phyloP scores from a whole-genome alignment of 345 rosid species.

The Salix exigua region DNA sequence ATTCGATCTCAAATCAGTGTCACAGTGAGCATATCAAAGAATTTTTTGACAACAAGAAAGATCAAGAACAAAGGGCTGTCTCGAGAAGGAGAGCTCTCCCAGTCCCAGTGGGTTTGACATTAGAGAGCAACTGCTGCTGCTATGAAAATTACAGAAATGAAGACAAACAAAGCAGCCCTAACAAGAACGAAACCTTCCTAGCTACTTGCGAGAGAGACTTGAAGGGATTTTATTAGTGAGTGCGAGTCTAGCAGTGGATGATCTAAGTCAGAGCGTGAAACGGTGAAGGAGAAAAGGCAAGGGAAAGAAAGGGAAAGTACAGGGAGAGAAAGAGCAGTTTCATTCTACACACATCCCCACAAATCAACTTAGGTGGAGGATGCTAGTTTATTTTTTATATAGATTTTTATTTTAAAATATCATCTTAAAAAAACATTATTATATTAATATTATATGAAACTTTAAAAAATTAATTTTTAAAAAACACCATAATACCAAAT shows the following conservation, averaged over 20 bases:
- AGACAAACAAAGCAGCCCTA: slow-evolving; percentile 29
- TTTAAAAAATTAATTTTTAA: no score
- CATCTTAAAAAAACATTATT: no score
- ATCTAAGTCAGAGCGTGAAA: slow-evolving; percentile 42
- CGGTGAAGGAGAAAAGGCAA: slow-evolving; percentile 25
- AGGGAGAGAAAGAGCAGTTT: slow-evolving; percentile 27
- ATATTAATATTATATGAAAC: no score
- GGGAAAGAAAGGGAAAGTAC: slow-evolving; percentile 24
- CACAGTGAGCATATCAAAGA: background rate
- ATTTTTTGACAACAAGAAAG: background rate
- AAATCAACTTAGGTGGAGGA: slow-evolving; percentile 26
- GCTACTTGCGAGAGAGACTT: background rate
- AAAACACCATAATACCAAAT: no score
- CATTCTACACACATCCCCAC: slow-evolving; percentile 67
- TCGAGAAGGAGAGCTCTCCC: slow-evolving; percentile 38
- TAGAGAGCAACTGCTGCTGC: slow-evolving; percentile 10
- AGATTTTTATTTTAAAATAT: no score
- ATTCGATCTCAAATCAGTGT: slow-evolving; percentile 13
- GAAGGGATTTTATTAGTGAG: slow-evolving; percentile 16
- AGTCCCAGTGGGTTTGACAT: slow-evolving; percentile 22
- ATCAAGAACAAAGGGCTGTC: slow-evolving; percentile 30
- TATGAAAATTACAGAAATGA: slow-evolving; percentile 15
- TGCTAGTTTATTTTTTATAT: no score
- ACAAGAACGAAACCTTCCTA: slow-evolving; percentile 13
- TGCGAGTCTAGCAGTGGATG: slow-evolving; percentile 25